Conservation (phyloP, 2,329 filamentous ascomycete genomes). For the Neofusicoccum cordaticola region DNA sequence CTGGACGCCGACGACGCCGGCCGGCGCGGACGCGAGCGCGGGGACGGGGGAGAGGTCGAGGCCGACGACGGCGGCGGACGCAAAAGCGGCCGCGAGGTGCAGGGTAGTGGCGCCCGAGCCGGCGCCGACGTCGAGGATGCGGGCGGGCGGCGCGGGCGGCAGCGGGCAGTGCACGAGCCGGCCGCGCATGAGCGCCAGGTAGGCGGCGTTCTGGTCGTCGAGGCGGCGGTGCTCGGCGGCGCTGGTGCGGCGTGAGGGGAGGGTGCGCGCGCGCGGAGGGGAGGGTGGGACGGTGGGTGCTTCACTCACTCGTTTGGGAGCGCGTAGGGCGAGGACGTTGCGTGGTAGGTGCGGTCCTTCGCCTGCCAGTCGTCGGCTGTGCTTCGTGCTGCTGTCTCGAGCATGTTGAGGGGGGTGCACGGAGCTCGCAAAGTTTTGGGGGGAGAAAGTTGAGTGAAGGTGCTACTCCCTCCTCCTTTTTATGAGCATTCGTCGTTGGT, state of each 20-base stretch:
- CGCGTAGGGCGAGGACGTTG: conserved; percentile 21
- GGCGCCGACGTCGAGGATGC: conserved; percentile 23
- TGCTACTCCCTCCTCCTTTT: no score
- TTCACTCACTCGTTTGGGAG: conserved; percentile 25
- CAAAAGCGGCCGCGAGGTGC: conserved; percentile 19
- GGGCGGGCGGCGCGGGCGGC: neutral
- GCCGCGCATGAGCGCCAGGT: conserved; percentile 20
- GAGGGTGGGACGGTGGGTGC: neutral
- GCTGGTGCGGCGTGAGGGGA: neutral
- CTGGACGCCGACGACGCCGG: conserved; percentile 21
- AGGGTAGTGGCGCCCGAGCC: conserved; percentile 22
- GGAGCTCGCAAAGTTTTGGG: no score
- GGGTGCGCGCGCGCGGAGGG: no score
- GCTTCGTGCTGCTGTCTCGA: neutral
- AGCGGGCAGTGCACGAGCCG: conserved; percentile 21
- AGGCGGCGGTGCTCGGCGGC: conserved; percentile 23
- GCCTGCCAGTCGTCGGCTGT: neutral
- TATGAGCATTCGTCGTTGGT: no score
- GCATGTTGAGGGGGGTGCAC: neutral
- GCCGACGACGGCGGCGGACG: conserved; percentile 19
- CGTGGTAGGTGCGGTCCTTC: conserved; percentile 19
- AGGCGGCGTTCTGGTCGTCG: conserved; percentile 21
- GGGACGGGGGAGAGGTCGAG: conserved; percentile 28
- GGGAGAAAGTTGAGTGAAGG: no score
- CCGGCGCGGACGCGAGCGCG: neutral